Evolutionary conservation across 768 basidiomycete genomes (phyloP).

Genomic region (Neoboletus subvelutipes): DNA sequence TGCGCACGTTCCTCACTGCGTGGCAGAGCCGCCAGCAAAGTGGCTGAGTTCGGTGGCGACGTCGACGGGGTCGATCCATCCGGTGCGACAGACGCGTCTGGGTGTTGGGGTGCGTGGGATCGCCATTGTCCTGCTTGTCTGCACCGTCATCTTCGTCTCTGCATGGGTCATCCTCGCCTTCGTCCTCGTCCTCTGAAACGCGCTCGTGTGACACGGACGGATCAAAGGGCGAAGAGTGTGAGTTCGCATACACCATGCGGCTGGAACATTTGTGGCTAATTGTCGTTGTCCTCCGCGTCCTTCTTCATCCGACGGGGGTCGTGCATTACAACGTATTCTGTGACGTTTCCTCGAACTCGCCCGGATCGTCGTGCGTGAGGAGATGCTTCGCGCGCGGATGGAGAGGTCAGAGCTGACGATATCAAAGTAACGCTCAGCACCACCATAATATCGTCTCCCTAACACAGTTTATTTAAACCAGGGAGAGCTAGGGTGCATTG

Average conservation of each 20-base stretch:
- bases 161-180: background rate
- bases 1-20: too few species aligned
- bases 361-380: slow-evolving; percentile 23
- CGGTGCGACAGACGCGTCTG: slow-evolving; percentile 45
- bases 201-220: background rate
- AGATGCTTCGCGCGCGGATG: slow-evolving; percentile 29
- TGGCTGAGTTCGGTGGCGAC: slow-evolving; percentile 49
- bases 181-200: background rate
- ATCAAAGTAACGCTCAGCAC: background rate
- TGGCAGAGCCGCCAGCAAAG: too few species aligned
- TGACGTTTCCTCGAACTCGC: slow-evolving; percentile 11
- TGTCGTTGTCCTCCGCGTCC: slow-evolving; percentile 29
- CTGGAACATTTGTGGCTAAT: slow-evolving; percentile 25
- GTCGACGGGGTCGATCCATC: slow-evolving; percentile 56
- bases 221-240: slow-evolving; percentile 6
- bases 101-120: slow-evolving; percentile 21
- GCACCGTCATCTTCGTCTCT: too few species aligned
- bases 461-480: background rate
- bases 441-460: background rate
- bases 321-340: slow-evolving; percentile 19
- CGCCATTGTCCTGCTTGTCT: slow-evolving; percentile 13
- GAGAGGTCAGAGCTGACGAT: background rate
- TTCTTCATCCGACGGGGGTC: slow-evolving; percentile 29
- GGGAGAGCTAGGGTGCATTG: background rate
- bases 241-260: slow-evolving; percentile 59